Conservation (phyloP, 331 rosid species). For the Phaseolus coccineus region DNA sequence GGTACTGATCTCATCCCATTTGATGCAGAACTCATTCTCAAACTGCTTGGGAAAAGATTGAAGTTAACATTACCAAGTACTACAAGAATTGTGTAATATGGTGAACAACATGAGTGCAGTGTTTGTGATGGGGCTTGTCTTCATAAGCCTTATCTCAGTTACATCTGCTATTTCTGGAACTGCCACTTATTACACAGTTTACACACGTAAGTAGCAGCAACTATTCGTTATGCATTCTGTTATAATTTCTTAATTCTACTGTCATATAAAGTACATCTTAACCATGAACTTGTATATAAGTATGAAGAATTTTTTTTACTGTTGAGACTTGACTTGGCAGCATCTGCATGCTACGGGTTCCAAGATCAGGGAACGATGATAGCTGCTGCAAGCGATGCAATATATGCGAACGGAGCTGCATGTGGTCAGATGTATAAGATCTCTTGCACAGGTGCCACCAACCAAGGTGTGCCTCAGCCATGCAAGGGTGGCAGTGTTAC, state of each 20-base stretch:
- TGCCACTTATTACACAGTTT: slow-evolving; percentile 15
- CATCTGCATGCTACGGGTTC: slow-evolving; percentile 54
- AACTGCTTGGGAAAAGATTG: neutral
- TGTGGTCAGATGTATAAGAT: slow-evolving; percentile 52
- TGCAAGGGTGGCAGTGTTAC: slow-evolving; percentile 46
- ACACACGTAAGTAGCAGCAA: slow-evolving; percentile 18
- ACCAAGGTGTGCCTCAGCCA: slow-evolving; percentile 45
- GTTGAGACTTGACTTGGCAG: slow-evolving; percentile 27
- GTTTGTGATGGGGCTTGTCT: neutral
- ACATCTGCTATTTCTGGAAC: slow-evolving; percentile 28
- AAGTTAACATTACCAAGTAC: neutral
- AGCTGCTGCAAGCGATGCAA: slow-evolving; percentile 51
- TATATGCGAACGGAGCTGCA: slow-evolving; percentile 50
- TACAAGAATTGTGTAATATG: neutral
- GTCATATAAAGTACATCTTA: too few relatives aligned
- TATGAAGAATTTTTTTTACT: too few relatives aligned
- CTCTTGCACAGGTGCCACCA: slow-evolving; percentile 46
- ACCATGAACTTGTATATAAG: too few relatives aligned
- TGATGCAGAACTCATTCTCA: neutral
- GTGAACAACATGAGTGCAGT: neutral
- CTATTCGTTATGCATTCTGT: neutral
- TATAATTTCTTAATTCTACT: too few relatives aligned
- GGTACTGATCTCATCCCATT: neutral
- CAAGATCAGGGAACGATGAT: slow-evolving; percentile 48
- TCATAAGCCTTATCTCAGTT: neutral